phyloP scores from a whole-genome alignment of 306 rosid species.

The Vigna reflexopilosa region DNA sequence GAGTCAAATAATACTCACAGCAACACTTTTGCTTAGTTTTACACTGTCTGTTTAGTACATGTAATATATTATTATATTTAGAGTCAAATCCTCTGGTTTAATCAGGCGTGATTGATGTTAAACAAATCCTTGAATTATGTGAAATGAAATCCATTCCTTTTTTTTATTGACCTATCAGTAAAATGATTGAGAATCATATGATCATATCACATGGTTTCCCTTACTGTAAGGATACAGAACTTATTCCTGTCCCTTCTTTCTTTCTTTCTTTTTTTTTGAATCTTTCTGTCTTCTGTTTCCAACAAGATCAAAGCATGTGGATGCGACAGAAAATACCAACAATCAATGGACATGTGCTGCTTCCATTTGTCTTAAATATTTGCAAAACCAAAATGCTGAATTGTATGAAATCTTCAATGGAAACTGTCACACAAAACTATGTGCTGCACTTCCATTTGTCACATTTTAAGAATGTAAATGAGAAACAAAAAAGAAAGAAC shows the following conservation, averaged over 20 bases:
- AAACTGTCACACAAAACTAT: background rate
- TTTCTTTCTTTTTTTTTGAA: background rate
- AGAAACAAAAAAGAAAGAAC: too few relatives aligned
- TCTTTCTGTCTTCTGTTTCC: background rate
- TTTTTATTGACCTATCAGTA: too few relatives aligned
- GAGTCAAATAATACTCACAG: background rate
- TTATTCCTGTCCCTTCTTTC: background rate
- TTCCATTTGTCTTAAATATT: background rate
- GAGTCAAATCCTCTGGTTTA: too few relatives aligned
- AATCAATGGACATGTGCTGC: background rate
- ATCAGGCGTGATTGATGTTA: too few relatives aligned
- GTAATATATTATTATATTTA: too few relatives aligned
- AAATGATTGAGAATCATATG: conserved; percentile 29
- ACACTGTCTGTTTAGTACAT: too few relatives aligned
- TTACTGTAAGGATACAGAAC: background rate
- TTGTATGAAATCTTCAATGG: background rate
- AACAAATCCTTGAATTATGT: too few relatives aligned
- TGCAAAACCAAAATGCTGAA: background rate
- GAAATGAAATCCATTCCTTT: too few relatives aligned
- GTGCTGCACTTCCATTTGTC: background rate
- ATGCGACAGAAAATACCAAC: conserved; percentile 7
- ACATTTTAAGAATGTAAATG: too few relatives aligned
- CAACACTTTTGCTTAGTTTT: background rate
- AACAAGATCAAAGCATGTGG: conserved; percentile 37
- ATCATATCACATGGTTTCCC: conserved; percentile 39